Conservation (phyloP, 176 grass and related monocot genomes). For the Zoysia japonica region DNA sequence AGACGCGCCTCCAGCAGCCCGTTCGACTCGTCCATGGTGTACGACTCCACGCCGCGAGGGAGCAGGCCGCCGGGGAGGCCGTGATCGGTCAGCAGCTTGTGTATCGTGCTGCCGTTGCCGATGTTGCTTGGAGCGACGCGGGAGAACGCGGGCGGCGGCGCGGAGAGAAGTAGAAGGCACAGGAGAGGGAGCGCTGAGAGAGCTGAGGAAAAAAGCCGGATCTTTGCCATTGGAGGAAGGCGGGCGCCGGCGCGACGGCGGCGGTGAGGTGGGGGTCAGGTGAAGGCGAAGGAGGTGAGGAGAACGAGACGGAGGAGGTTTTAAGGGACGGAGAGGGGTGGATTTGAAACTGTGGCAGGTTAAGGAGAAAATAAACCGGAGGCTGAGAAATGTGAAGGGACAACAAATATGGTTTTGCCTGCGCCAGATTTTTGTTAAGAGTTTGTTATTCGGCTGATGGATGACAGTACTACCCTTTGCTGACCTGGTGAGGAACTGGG, state of each 20-base stretch:
- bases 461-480: conserved; percentile 17
- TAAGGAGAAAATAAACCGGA: background rate
- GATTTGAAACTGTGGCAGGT: conserved; percentile 39
- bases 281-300: conserved; percentile 3
- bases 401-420: conserved; percentile 2
- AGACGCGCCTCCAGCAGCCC: conserved; percentile 71
- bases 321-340: conserved; percentile 10
- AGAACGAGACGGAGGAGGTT: conserved; percentile 28
- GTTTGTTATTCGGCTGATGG: background rate
- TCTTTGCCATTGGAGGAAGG: conserved; percentile 50
- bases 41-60: conserved; percentile 62
- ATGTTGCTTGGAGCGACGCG: conserved; percentile 20
- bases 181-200: conserved; percentile 26
- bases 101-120: conserved; percentile 43
- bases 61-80: conserved; percentile 78
- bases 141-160: conserved; percentile 13
- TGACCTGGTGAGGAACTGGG: background rate
- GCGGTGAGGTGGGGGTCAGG: conserved; percentile 6
- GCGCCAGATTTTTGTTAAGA: background rate
- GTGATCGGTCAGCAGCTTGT: conserved; percentile 67
- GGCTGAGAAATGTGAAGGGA: conserved; percentile 7
- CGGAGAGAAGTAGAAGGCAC: conserved; percentile 26
- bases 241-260: conserved; percentile 6
- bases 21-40: conserved; percentile 46
- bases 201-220: conserved; percentile 10